A percentile compares a stretch with the other conserved stretches of the same genome.
phyloP scores from a whole-genome alignment of 345 rosid genomes.

The Firmiana major region DNA sequence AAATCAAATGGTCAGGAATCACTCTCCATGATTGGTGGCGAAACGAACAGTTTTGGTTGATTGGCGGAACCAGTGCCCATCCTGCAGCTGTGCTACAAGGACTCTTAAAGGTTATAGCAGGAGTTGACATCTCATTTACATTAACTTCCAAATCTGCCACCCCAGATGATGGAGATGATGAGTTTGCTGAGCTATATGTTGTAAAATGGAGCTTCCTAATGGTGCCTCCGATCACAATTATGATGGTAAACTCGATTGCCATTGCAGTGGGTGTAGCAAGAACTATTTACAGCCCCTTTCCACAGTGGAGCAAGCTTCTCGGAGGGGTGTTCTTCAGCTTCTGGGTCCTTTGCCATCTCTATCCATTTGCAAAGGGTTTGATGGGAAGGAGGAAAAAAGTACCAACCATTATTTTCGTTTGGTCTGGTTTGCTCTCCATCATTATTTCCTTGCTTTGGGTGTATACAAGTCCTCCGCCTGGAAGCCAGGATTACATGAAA shows the following conservation, averaged over 20 bases:
- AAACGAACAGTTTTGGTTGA: constrained; percentile 76
- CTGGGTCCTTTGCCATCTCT: constrained; percentile 71
- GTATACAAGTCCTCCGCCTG: constrained; percentile 60
- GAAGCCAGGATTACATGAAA: constrained; percentile 38
- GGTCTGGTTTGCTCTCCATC: constrained; percentile 71
- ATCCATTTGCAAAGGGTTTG: constrained; percentile 75
- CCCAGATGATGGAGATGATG: constrained; percentile 63
- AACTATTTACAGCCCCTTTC: constrained; percentile 60
- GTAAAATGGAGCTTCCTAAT: constrained; percentile 71
- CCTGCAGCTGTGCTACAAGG: constrained; percentile 78
- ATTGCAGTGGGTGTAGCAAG: constrained; percentile 62
- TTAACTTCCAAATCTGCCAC: constrained; percentile 62
- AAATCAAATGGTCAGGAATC: constrained; percentile 73
- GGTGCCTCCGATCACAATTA: constrained; percentile 66
- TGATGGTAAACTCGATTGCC: constrained; percentile 60
- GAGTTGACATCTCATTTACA: constrained; percentile 72
- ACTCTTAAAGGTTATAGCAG: constrained; percentile 62
- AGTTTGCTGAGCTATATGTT: constrained; percentile 53
- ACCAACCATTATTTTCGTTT: constrained; percentile 70
- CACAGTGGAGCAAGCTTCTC: constrained; percentile 73
- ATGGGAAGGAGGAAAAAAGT: constrained; percentile 91
- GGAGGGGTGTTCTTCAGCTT: constrained; percentile 88
- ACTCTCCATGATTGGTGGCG: constrained; percentile 82
- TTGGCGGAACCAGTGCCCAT: constrained; percentile 81
- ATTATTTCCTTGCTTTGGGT: constrained; percentile 69